A percentile compares a stretch with the other conserved stretches of the same genome.
phyloP scores from a whole-genome alignment of 1,139 yeast species.

The Geotrichum fermentans region DNA sequence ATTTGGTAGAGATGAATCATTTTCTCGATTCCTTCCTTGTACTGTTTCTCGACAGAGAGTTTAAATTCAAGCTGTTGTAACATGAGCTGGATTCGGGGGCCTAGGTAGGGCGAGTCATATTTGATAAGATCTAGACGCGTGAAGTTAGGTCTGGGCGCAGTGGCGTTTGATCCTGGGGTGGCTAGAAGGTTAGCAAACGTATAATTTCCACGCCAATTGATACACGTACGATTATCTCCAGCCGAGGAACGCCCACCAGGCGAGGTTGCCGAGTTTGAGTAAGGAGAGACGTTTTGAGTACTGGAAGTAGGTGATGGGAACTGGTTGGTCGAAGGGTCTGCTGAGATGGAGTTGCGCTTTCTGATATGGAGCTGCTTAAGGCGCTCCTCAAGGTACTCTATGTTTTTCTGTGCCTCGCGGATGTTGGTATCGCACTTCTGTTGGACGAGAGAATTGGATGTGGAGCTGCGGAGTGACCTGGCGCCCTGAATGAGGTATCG shows the following conservation, averaged over 20 bases:
- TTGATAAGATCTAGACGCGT: conserved; percentile 67
- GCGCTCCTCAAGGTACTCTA: conserved; percentile 79
- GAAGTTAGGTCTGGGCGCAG: conserved; percentile 28
- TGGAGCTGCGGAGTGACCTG: conserved; percentile 67
- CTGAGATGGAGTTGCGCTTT: conserved; percentile 19
- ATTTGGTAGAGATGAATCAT: conserved; percentile 76
- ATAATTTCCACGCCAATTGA: too few relatives aligned
- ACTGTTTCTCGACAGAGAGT: conserved; percentile 87
- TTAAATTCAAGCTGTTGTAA: conserved; percentile 89
- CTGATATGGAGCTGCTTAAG: conserved; percentile 55
- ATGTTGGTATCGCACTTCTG: conserved; percentile 88
- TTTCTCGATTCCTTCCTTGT: conserved; percentile 87
- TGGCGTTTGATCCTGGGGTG: neutral
- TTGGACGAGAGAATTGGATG: conserved; percentile 74
- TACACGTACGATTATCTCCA: conserved; percentile 1
- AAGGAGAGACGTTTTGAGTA: neutral
- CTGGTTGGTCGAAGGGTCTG: conserved; percentile 1
- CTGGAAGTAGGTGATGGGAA: neutral
- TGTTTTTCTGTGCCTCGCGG: conserved; percentile 85
- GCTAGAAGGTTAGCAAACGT: neutral
- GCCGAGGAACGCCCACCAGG: conserved; percentile 1
- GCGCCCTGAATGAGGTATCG: conserved; percentile 84
- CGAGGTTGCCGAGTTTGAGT: neutral
- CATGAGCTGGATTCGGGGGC: conserved; percentile 95
- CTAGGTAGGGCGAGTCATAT: conserved; percentile 89